These are phyloP conservation scores for Ceratobasidium sp. DNA, from an alignment of 1,284 basidiomycete species.

Conservation along the genomic window DNA sequence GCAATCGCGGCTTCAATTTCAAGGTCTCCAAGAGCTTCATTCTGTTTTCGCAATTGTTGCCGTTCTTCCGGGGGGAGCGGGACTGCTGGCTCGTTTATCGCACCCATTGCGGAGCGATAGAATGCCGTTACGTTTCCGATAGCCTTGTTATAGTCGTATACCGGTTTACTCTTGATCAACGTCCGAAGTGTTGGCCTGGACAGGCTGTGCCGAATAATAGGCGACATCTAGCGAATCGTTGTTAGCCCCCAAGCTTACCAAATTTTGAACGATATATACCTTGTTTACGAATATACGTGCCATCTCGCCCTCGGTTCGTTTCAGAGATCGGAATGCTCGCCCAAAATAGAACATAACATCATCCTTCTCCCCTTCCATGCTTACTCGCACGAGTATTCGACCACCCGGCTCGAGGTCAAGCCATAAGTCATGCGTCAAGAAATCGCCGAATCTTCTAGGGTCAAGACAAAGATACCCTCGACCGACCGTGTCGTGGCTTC, in stretches of 20 bases:
- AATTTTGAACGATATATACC: constrained; percentile 62
- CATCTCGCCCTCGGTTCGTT: constrained; percentile 97
- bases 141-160: constrained; percentile 86
- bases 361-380: constrained; percentile 99
- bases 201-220: constrained; percentile 91
- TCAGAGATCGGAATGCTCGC: constrained; percentile 92
- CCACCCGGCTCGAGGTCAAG: constrained; percentile 91
- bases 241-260: neutral
- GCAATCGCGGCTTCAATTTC: constrained; percentile 96
- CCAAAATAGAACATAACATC: constrained; percentile 99
- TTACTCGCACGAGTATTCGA: constrained; percentile 87
- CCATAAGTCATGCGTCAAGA: constrained; percentile 92
- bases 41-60: constrained; percentile 70
- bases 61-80: constrained; percentile 74
- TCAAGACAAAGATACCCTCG: constrained; percentile 94
- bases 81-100: constrained; percentile 78
- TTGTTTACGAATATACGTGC: constrained; percentile 97
- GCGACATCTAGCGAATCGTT: constrained; percentile 79
- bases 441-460: constrained; percentile 88
- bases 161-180: constrained; percentile 74
- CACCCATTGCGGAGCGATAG: constrained; percentile 79
- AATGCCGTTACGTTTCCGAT: constrained; percentile 83
- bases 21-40: constrained; percentile 83
- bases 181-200: constrained; percentile 83
- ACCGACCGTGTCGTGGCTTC: constrained; percentile 92